Conservation (phyloP, 2,329 filamentous ascomycete genomes). For the Paecilomyces sp. region DNA sequence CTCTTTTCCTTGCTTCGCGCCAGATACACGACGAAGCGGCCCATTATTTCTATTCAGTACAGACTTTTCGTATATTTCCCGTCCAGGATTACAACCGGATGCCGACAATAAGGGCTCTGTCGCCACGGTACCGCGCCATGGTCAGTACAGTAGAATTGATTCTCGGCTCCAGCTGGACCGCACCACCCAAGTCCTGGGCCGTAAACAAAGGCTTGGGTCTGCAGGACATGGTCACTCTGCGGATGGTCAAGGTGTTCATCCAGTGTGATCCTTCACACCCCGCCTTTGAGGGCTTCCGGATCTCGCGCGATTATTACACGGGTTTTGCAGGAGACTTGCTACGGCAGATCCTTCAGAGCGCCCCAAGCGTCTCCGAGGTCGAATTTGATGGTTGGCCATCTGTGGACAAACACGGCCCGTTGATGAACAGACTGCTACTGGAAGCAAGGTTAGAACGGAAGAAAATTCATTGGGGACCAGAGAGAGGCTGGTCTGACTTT, state of each 20-base stretch:
- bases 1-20: conserved; percentile 33
- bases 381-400: conserved; percentile 52
- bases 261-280: conserved; percentile 49
- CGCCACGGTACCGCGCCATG: conserved; percentile 43
- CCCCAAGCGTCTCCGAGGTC: conserved; percentile 43
- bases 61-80: conserved; percentile 48
- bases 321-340: conserved; percentile 47
- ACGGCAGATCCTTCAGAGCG: conserved; percentile 40
- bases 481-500: conserved; percentile 29
- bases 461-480: conserved; percentile 33
- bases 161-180: conserved; percentile 53
- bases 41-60: conserved; percentile 44
- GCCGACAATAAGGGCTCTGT: conserved; percentile 42
- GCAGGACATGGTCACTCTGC: conserved; percentile 39
- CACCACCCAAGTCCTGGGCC: conserved; percentile 49
- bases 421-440: conserved; percentile 42
- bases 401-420: conserved; percentile 43
- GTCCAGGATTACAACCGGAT: conserved; percentile 42
- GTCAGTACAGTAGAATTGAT: conserved; percentile 50
- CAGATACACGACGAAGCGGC: conserved; percentile 46
- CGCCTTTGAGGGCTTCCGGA: conserved; percentile 51
- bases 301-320: conserved; percentile 51
- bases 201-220: conserved; percentile 45
- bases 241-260: conserved; percentile 49
- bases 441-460: conserved; percentile 27